Percentiles rank a stretch among this genome's conserved stretches.
Conservation (phyloP, 768 basidiomycete genomes). For the Mycena sanguinolenta region DNA sequence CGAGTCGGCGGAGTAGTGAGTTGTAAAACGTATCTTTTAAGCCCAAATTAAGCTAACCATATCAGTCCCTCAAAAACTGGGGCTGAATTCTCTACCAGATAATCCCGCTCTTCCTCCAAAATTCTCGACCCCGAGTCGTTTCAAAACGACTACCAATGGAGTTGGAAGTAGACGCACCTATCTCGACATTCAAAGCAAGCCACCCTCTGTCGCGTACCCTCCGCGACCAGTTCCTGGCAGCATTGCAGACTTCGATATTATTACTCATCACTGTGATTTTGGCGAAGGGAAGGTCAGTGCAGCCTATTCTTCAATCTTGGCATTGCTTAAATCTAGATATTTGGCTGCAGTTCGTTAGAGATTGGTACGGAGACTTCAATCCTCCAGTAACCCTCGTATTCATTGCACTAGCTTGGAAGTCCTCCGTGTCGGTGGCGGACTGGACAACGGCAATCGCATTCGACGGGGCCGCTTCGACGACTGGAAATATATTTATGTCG, state of each 20-base stretch:
- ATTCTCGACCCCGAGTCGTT: constrained; percentile 54
- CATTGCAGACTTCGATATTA: constrained; percentile 87
- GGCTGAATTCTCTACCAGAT: constrained; percentile 64
- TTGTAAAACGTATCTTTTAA: constrained; percentile 28
- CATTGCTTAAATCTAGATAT: background rate
- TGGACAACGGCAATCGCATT: constrained; percentile 85
- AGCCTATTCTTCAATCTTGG: constrained; percentile 9
- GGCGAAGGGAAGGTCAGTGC: constrained; percentile 74
- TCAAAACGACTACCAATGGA: constrained; percentile 74
- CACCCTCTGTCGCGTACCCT: constrained; percentile 82
- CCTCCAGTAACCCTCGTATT: background rate
- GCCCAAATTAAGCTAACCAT: constrained; percentile 22
- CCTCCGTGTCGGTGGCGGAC: constrained; percentile 86
- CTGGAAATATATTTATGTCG: constrained; percentile 91
- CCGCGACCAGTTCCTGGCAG: constrained; percentile 89
- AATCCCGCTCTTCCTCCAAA: constrained; percentile 84
- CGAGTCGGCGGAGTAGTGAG: constrained; percentile 83
- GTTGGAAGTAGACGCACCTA: constrained; percentile 86
- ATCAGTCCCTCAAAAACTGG: constrained; percentile 79
- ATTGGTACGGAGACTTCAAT: constrained; percentile 62
- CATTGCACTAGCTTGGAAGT: constrained; percentile 71
- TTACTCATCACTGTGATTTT: constrained; percentile 95
- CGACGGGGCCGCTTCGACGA: constrained; percentile 82
- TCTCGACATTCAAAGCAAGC: constrained; percentile 73
- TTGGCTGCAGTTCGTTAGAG: constrained; percentile 87